Evolutionary conservation across 345 rosid species (phyloP), one percentile per base, ranked within the genome.

Genomic region (Punica granatum): DNA sequence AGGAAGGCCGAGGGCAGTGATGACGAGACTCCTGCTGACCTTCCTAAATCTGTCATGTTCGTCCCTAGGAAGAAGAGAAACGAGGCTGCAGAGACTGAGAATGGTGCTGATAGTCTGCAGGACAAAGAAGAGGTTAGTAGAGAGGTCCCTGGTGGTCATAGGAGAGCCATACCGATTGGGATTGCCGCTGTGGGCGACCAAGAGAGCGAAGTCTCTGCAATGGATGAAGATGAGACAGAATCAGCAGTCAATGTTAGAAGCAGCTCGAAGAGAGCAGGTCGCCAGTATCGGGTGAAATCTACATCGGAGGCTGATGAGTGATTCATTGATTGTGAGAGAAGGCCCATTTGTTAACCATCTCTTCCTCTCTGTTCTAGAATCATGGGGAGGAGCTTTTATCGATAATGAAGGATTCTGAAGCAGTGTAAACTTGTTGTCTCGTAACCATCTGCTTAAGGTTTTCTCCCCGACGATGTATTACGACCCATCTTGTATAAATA

Each of bases 141-240:
- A 77, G 81, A 37, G 51, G 63, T 25, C n/a, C 58, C 67, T 7
- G 56, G 21, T 23, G 56, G 21, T 26, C 75, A 66, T 14, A 67
- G 60, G 65, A 79, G 74, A 75, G 79, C 77, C 51, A 16, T 77
- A 32, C 66, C 63, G 6, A 43, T 78, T 51, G 74, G 80, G 53
- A 82, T 89, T 73, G 80, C 85, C 26, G 80, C 79, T 1, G 75
- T 66, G 30, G 85, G 76, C 71, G 67, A 74, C 21, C 70, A 75
- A 58, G 86, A 75, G 23, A 64, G 53, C 56, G 88, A 72, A 33
- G 70, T 66, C 67, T 78, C 77, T 70, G 82, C 85, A 26, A 84
- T 87, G 92, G 91, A 85, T 49, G 96, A 90, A 82, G 96, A 88
- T 72, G 82, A 83, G 67, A 76, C 77, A 5, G 88, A 81, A 68